phyloP scores from a whole-genome alignment of 805 yeast genomes.

The Lachancea fermentati region DNA sequence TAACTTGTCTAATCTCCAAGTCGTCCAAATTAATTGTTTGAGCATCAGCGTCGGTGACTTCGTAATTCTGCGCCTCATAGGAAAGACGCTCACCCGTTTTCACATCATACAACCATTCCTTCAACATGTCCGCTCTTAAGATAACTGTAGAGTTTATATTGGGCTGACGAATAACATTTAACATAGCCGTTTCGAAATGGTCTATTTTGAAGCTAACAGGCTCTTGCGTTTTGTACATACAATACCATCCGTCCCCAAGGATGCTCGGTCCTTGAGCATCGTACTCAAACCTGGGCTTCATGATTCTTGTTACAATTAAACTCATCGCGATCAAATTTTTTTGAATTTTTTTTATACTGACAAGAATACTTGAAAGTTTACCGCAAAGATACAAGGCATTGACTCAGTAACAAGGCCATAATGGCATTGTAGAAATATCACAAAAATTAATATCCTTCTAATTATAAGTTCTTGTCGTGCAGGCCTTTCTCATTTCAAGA shows the following conservation, averaged over 20 bases:
- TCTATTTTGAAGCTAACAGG: conserved; percentile 24
- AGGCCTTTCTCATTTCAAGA: too few species aligned
- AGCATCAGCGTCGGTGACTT: conserved; percentile 20
- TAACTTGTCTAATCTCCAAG: conserved; percentile 33
- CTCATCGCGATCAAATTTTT: conserved; percentile 3
- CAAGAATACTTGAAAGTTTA: too few species aligned
- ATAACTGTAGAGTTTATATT: conserved; percentile 89
- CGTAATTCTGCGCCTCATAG: conserved; percentile 10
- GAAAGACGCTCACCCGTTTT: conserved; percentile 11
- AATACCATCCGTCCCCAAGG: conserved; percentile 27
- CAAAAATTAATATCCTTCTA: too few species aligned
- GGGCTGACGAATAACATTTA: conserved; percentile 73
- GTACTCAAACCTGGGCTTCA: conserved; percentile 10
- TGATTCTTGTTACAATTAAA: not conserved
- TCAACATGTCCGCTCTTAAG: conserved; percentile 76
- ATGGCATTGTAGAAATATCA: too few species aligned
- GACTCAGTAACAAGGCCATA: too few species aligned
- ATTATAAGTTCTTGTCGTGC: not conserved
- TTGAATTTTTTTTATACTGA: not conserved
- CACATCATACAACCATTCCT: conserved; percentile 40
- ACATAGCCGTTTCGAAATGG: conserved; percentile 73
- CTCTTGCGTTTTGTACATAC: conserved; percentile 21
- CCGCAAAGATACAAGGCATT: too few species aligned
- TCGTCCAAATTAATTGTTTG: conserved; percentile 37
- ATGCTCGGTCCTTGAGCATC: conserved; percentile 18